Evolutionary conservation across 2,329 filamentous ascomycete species (phyloP).

Genomic region (Ceratocystiopsis brevicomis): DNA sequence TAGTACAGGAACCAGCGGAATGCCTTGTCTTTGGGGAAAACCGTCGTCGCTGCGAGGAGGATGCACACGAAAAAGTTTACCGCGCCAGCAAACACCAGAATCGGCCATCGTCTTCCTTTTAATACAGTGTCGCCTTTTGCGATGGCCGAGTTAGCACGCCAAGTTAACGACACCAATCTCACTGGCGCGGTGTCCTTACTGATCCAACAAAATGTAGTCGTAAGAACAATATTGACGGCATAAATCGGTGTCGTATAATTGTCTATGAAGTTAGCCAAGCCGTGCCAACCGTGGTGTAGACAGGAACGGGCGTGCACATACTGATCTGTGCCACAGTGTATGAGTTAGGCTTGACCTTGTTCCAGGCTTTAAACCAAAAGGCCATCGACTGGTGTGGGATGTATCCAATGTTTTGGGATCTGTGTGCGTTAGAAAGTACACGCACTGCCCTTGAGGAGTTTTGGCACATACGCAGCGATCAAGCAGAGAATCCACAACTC

Average conservation of each 20-base stretch:
- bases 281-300: background rate
- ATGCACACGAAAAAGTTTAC: conserved; percentile 2
- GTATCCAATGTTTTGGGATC: background rate
- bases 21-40: conserved; percentile 4
- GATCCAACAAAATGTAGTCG: conserved; percentile 2
- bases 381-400: conserved; percentile 6
- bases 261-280: background rate
- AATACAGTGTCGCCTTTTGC: conserved; percentile 1
- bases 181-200: background rate
- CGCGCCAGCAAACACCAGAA: background rate
- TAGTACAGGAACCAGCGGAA: conserved; percentile 7
- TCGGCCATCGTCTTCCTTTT: conserved; percentile 4
- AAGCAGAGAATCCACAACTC: conserved; percentile 7
- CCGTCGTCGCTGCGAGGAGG: conserved; percentile 3
- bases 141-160: background rate
- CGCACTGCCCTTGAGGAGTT: no score
- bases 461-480: conserved; percentile 2
- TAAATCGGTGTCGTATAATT: conserved; percentile 7
- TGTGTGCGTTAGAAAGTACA: no score
- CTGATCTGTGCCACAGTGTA: conserved; percentile 7
- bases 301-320: background rate
- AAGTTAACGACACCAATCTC: no score
- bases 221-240: conserved; percentile 3
- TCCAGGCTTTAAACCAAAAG: conserved; percentile 8
- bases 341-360: conserved; percentile 3